These are phyloP conservation scores for Rubus idaeus DNA, from an alignment of 306 rosid species.

Conservation along the genomic window DNA sequence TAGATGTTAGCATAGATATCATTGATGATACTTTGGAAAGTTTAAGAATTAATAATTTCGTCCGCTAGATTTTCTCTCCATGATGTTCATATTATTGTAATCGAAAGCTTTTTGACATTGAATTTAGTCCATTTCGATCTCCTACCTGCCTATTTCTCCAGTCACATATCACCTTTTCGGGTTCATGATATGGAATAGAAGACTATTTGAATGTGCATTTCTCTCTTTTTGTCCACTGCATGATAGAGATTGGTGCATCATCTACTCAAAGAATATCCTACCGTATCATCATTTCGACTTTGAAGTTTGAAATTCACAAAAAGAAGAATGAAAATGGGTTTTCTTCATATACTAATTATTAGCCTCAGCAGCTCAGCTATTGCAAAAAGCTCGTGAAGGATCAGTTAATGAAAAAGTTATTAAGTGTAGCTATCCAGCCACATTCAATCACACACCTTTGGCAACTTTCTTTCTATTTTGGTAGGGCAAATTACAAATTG, in stretches of 20 bases:
- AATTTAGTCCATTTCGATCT: slow-evolving; percentile 2
- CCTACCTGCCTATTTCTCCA: neutral
- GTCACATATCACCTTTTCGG: neutral
- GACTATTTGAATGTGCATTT: neutral
- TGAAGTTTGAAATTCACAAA: neutral
- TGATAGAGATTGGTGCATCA: neutral
- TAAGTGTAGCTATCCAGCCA: neutral
- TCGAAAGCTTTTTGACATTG: neutral
- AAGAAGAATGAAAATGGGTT: neutral
- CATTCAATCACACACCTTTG: neutral
- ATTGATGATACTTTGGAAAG: slow-evolving; percentile 3
- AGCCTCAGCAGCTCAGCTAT: neutral
- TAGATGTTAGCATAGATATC: neutral
- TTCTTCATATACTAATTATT: neutral
- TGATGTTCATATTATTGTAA: neutral
- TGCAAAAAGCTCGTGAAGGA: neutral
- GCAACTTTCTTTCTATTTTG: neutral
- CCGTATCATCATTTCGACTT: slow-evolving; percentile 11
- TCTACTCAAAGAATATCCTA: neutral
- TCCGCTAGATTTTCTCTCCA: neutral
- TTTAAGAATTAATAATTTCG: neutral
- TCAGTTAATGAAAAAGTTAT: neutral
- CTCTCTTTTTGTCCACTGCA: neutral
- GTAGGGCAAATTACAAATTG: neutral
- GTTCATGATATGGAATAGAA: neutral